Conservation (phyloP, 352 stramenopile genomes). For the Nothophytophthora sp. region DNA sequence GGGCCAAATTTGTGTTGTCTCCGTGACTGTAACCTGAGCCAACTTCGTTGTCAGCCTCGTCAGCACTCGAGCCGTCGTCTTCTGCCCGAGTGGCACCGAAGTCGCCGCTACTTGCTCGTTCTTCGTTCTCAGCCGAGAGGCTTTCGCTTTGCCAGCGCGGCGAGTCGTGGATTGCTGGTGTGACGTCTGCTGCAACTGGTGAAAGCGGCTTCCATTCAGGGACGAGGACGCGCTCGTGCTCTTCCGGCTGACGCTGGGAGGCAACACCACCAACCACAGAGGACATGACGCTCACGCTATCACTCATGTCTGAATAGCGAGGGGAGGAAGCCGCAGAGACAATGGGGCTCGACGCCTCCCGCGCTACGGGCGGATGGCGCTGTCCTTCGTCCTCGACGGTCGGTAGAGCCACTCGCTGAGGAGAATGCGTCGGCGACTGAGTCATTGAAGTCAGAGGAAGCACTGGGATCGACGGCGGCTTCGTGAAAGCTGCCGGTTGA, state of each 20-base stretch:
- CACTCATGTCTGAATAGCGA: conserved; percentile 20
- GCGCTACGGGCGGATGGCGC: not conserved
- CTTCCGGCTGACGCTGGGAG: conserved; percentile 11
- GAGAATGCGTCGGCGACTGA: conserved; percentile 8
- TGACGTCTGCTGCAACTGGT: not conserved
- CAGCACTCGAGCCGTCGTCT: conserved; percentile 3
- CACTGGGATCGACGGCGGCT: conserved; percentile 10
- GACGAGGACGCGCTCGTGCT: not conserved
- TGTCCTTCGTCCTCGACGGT: conserved; percentile 17
- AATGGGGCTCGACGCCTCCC: conserved; percentile 6
- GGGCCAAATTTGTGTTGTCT: not conserved
- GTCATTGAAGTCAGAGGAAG: conserved; percentile 12
- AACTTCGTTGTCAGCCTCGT: conserved; percentile 10
- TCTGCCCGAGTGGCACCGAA: conserved; percentile 3
- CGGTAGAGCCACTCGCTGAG: conserved; percentile 21
- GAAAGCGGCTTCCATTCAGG: conserved; percentile 10
- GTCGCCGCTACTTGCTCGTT: not conserved
- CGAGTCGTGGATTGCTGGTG: conserved; percentile 7
- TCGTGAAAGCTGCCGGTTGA: conserved; percentile 1
- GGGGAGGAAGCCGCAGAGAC: conserved; percentile 16
- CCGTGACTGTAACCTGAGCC: conserved; percentile 9
- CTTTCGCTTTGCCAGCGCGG: conserved; percentile 17
- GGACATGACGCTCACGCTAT: conserved; percentile 22
- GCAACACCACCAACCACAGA: conserved; percentile 14
- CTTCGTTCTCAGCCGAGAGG: conserved; percentile 15